These are phyloP conservation scores for Eucalyptus grandis DNA, from an alignment of 345 rosid genomes.

Conservation along the genomic window DNA sequence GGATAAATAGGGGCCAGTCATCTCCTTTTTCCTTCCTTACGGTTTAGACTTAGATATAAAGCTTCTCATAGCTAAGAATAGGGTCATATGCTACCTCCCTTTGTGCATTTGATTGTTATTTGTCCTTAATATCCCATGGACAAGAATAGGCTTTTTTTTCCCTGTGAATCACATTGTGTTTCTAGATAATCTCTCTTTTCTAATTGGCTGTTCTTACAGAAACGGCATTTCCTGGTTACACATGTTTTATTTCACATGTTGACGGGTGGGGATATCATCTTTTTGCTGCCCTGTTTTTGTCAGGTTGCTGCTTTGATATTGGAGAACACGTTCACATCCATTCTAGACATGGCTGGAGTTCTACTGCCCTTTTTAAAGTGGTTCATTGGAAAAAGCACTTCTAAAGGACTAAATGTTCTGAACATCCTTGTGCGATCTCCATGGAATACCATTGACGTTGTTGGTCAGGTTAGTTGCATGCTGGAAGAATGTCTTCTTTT, in stretches of 20 bases:
- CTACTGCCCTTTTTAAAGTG: constrained; percentile 86
- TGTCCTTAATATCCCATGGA: background rate
- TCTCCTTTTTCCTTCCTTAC: background rate
- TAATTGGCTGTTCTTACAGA: background rate
- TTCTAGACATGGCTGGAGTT: constrained; percentile 99
- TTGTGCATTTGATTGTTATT: background rate
- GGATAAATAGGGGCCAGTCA: background rate
- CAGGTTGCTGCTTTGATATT: constrained; percentile 80
- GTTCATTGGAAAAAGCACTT: constrained; percentile 81
- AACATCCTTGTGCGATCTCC: constrained; percentile 96
- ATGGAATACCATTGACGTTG: constrained; percentile 81
- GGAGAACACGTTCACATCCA: constrained; percentile 96
- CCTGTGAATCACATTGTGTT: background rate
- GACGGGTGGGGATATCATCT: background rate
- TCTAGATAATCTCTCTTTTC: background rate
- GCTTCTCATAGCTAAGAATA: background rate
- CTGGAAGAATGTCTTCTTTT: background rate
- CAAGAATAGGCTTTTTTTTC: background rate
- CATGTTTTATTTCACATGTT: background rate
- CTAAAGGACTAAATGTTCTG: constrained; percentile 75
- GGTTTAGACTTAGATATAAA: background rate
- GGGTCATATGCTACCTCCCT: background rate
- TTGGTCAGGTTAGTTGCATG: constrained; percentile 59
- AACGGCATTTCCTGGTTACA: background rate
- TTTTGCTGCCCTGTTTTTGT: background rate